Evolutionary conservation across 768 basidiomycete genomes (phyloP).

Genomic region (Naganishia vaughanmartiniae): DNA sequence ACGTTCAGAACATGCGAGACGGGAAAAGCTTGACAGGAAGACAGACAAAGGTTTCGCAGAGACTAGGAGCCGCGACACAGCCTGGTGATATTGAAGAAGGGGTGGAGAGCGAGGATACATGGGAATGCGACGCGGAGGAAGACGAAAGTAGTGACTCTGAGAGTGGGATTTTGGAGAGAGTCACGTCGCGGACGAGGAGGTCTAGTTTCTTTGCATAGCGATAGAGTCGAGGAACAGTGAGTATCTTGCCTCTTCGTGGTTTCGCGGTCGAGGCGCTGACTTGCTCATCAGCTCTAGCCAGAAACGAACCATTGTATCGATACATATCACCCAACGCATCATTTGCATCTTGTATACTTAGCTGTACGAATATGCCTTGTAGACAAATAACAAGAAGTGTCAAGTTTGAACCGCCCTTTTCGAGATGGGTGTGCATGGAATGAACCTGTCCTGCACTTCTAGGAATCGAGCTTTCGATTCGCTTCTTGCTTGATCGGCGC

Average conservation of each 20-base stretch:
- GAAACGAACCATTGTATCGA: neutral
- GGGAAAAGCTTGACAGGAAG: constrained; percentile 45
- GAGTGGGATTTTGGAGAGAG: constrained; percentile 11
- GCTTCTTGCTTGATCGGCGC: too few relatives aligned
- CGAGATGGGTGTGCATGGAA: neutral
- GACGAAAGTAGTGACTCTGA: constrained; percentile 9
- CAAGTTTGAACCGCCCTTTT: neutral
- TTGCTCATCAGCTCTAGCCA: neutral
- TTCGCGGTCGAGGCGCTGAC: neutral
- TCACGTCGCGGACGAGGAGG: constrained; percentile 11
- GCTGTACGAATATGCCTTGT: constrained; percentile 22
- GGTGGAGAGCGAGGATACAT: constrained; percentile 18
- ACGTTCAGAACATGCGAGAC: constrained; percentile 70
- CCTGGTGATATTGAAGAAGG: constrained; percentile 2
- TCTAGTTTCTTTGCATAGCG: constrained; percentile 22
- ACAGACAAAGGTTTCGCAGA: constrained; percentile 31
- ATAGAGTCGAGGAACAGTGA: neutral
- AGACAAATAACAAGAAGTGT: neutral
- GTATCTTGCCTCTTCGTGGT: neutral
- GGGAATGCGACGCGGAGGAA: constrained; percentile 17
- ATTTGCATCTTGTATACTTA: constrained; percentile 21
- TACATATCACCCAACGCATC: constrained; percentile 6
- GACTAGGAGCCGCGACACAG: neutral
- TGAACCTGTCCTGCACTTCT: too few relatives aligned
- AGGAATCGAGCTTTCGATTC: too few relatives aligned